Conservation (phyloP, 73 alveolate species). For the Paraurostyla sp. region DNA sequence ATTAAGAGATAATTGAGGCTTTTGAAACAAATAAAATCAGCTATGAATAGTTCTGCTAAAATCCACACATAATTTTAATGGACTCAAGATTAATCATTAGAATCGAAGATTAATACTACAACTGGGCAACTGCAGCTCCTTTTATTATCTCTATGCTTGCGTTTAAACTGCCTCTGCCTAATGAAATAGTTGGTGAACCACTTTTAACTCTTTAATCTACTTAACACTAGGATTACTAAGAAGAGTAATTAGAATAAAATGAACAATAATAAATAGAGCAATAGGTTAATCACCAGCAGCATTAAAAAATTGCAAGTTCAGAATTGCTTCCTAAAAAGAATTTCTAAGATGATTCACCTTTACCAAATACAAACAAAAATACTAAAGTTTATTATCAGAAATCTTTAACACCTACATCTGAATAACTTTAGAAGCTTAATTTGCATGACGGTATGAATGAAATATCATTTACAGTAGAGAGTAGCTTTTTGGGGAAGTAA, state of each 20-base stretch:
- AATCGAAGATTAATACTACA: constrained; percentile 85
- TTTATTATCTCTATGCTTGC: constrained; percentile 89
- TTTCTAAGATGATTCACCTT: constrained; percentile 1
- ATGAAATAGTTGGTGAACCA: constrained; percentile 66
- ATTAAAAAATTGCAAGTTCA: not conserved
- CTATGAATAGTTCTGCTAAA: constrained; percentile 69
- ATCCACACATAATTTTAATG: constrained; percentile 84
- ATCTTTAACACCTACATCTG: constrained; percentile 83
- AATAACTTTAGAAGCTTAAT: constrained; percentile 78
- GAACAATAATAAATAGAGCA: not conserved
- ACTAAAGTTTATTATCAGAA: constrained; percentile 27
- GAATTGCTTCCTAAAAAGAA: not conserved
- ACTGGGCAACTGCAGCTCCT: constrained; percentile 92
- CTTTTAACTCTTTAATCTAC: not conserved
- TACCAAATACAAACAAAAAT: not conserved
- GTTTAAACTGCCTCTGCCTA: constrained; percentile 84
- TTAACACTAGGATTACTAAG: not conserved
- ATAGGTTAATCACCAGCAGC: too few species aligned
- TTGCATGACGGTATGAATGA: constrained; percentile 88
- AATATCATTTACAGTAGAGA: constrained; percentile 82
- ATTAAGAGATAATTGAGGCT: constrained; percentile 46
- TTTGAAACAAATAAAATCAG: constrained; percentile 50
- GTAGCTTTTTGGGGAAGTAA: constrained; percentile 80
- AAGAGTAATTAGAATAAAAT: not conserved
- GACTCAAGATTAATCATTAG: constrained; percentile 88